These are phyloP conservation scores for Gnaphalium uliginosum DNA, from an alignment of 129 eudicot genomes.

Conservation along the genomic window DNA sequence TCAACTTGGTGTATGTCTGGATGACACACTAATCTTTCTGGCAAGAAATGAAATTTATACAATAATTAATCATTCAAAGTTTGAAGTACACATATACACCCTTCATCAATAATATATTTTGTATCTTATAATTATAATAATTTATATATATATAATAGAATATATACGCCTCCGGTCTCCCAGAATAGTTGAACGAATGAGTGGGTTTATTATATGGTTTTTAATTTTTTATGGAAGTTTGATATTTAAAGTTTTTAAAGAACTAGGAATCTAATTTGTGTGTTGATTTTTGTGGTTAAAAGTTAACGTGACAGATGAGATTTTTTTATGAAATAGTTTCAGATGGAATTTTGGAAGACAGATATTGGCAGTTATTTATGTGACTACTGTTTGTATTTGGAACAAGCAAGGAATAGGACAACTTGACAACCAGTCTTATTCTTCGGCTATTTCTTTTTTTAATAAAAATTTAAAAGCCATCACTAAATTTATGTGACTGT, in stretches of 20 bases:
- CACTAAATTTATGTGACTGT: no score
- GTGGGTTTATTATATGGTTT: constrained; percentile 25
- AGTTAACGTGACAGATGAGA: not conserved
- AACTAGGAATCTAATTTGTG: constrained; percentile 5
- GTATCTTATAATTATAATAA: not conserved
- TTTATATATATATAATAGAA: not conserved
- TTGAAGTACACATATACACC: constrained; percentile 10
- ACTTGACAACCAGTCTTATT: constrained; percentile 13
- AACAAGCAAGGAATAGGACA: constrained; percentile 30
- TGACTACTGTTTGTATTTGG: not conserved
- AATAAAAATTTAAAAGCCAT: no score
- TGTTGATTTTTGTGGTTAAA: constrained; percentile 23
- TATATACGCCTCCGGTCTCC: not conserved
- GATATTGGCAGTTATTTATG: not conserved
- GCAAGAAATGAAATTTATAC: constrained; percentile 18
- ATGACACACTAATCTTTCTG: constrained; percentile 33
- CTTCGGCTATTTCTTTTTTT: not conserved
- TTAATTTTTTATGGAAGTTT: constrained; percentile 1
- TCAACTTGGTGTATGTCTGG: not conserved
- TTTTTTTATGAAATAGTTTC: not conserved
- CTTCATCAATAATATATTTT: constrained; percentile 14
- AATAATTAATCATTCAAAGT: constrained; percentile 19
- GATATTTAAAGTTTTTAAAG: not conserved
- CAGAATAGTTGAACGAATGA: constrained; percentile 9
- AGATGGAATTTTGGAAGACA: not conserved